These are phyloP conservation scores for Ustilago loliicola DNA, from an alignment of 1,284 basidiomycete species.

Conservation along the genomic window DNA sequence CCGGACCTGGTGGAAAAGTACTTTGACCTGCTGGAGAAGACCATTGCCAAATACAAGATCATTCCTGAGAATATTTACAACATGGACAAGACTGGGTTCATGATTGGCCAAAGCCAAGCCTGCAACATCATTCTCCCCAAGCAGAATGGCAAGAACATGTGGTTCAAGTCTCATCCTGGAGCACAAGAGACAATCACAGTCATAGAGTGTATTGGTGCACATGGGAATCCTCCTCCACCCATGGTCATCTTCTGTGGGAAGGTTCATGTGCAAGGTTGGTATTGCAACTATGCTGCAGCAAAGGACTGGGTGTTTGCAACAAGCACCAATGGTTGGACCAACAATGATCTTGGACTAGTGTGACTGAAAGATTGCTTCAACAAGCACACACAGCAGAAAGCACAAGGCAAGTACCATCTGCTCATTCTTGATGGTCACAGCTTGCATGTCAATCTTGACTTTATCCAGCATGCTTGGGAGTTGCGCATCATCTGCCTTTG, in stretches of 20 bases:
- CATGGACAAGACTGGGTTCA: slow-evolving; percentile 15
- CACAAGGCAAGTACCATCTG: background rate
- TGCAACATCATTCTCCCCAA: slow-evolving; percentile 2
- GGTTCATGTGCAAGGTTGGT: background rate
- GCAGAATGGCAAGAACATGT: background rate
- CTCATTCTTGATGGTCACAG: slow-evolving; percentile 13
- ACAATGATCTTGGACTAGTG: background rate
- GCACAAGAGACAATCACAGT: slow-evolving; percentile 8
- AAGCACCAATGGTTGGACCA: slow-evolving; percentile 3
- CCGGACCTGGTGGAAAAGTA: background rate
- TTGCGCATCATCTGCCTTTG: background rate
- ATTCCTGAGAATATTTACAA: slow-evolving; percentile 6
- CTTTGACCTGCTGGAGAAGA: background rate
- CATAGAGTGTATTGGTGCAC: slow-evolving; percentile 10
- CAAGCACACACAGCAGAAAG: background rate
- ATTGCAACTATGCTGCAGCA: background rate
- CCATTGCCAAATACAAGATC: background rate
- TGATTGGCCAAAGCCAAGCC: background rate
- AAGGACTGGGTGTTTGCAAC: slow-evolving; percentile 10
- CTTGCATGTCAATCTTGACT: background rate
- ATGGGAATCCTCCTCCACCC: background rate
- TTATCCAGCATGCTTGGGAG: background rate
- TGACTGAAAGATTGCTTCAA: slow-evolving; percentile 8
- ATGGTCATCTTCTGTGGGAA: slow-evolving; percentile 1
- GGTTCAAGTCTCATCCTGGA: slow-evolving; percentile 8